Percentiles rank a stretch among this genome's conserved stretches.
Conservation (phyloP, 2,329 filamentous ascomycete species). For the Paracamarosporium sp. region DNA sequence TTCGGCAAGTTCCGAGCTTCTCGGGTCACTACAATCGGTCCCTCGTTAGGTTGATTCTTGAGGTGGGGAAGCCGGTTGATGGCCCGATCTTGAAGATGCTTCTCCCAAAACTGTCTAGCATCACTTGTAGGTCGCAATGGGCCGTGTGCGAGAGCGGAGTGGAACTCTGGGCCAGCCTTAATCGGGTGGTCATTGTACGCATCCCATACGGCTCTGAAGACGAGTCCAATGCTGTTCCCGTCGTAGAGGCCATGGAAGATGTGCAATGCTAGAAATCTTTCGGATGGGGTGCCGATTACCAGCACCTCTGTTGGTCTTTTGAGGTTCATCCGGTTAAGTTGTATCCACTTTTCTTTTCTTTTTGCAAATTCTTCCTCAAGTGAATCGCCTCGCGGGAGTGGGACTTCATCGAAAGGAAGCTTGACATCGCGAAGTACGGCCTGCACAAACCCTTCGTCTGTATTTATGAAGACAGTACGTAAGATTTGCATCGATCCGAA, state of each 20-base stretch:
- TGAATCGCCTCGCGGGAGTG: conserved; percentile 30
- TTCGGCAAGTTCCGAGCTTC: conserved; percentile 56
- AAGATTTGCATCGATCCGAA: conserved; percentile 67
- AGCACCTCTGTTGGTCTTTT: conserved; percentile 61
- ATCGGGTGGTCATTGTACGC: conserved; percentile 54
- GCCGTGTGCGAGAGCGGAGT: conserved; percentile 72
- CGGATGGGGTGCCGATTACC: conserved; percentile 42
- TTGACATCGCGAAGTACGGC: conserved; percentile 62
- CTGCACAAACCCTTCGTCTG: conserved; percentile 78
- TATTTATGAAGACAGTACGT: conserved; percentile 74
- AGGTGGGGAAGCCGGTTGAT: conserved; percentile 38
- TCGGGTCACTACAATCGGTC: conserved; percentile 32
- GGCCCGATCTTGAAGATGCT: conserved; percentile 55
- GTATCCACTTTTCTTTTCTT: conserved; percentile 60
- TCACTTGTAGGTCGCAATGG: conserved; percentile 63
- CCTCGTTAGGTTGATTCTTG: conserved; percentile 18
- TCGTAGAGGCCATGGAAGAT: conserved; percentile 91
- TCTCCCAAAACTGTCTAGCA: conserved; percentile 71
- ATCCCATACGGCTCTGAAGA: conserved; percentile 66
- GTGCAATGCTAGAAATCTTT: conserved; percentile 63
- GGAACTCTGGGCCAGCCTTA: conserved; percentile 60
- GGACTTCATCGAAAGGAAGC: conserved; percentile 19
- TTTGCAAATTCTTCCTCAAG: conserved; percentile 44
- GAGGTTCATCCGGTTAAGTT: conserved; percentile 58
- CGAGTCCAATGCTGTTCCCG: conserved; percentile 74